These are phyloP conservation scores for Metarhizium brunneum DNA, from an alignment of 2,329 filamentous ascomycete species.

Conservation along the genomic window DNA sequence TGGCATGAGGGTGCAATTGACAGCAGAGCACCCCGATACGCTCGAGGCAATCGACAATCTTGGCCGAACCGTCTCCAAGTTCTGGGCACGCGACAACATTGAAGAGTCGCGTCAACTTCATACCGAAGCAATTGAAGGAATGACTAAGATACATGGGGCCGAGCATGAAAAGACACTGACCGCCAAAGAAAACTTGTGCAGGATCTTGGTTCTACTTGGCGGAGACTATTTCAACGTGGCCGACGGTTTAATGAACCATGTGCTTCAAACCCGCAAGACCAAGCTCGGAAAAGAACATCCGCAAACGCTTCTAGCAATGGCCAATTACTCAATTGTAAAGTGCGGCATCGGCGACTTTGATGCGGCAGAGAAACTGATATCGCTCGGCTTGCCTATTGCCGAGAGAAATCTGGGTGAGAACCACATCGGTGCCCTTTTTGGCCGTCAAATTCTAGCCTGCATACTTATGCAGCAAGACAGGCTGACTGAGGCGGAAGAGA, in stretches of 20 bases:
- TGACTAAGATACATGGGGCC: not conserved
- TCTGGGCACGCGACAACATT: slow-evolving; percentile 1
- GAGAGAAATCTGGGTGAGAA: not conserved
- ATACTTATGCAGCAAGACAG: slow-evolving; percentile 3
- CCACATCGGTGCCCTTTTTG: slow-evolving; percentile 9
- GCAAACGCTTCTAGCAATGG: slow-evolving; percentile 8
- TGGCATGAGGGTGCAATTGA: not conserved
- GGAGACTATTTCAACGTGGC: not conserved
- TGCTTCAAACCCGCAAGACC: slow-evolving; percentile 3
- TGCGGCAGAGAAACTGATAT: not conserved
- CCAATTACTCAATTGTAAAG: slow-evolving; percentile 6
- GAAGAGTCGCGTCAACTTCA: not conserved
- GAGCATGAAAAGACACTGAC: not conserved
- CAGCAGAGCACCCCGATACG: not conserved
- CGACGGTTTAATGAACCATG: slow-evolving; percentile 3
- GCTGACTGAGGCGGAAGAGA: slow-evolving; percentile 1
- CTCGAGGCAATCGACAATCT: slow-evolving; percentile 1
- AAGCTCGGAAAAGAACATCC: slow-evolving; percentile 8
- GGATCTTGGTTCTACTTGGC: not conserved
- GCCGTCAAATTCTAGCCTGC: slow-evolving; percentile 7
- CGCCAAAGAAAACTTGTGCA: slow-evolving; percentile 1
- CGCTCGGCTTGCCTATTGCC: slow-evolving; percentile 1
- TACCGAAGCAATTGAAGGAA: not conserved
- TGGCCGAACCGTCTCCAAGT: slow-evolving; percentile 1
- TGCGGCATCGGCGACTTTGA: slow-evolving; percentile 1